These are phyloP conservation scores for Emericellopsis cladophorae DNA, from an alignment of 2,329 filamentous ascomycete genomes.

Conservation along the genomic window DNA sequence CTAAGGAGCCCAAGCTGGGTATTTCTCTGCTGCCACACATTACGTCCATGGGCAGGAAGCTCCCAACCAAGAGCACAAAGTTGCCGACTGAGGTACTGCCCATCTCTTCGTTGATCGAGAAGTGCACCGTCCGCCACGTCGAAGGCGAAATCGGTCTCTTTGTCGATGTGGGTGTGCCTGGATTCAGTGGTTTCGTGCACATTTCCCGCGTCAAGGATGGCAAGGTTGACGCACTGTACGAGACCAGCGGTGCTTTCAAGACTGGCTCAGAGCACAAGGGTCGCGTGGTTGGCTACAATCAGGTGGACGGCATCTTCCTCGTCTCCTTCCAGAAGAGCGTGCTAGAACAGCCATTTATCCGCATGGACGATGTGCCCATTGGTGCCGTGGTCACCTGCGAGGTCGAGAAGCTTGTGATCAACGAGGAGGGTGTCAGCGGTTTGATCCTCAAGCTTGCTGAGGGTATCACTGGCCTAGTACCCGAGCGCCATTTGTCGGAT, in stretches of 20 bases:
- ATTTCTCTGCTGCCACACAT: slow-evolving; percentile 84
- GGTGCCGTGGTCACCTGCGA: slow-evolving; percentile 72
- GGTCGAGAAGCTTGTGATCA: slow-evolving; percentile 74
- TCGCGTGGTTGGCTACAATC: slow-evolving; percentile 75
- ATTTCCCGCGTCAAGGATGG: slow-evolving; percentile 86
- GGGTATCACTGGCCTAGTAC: slow-evolving; percentile 77
- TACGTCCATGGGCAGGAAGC: slow-evolving; percentile 43
- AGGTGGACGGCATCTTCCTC: slow-evolving; percentile 74
- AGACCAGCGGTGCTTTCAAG: slow-evolving; percentile 66
- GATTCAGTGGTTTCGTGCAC: slow-evolving; percentile 78
- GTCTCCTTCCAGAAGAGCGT: slow-evolving; percentile 73
- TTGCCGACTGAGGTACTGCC: slow-evolving; percentile 48
- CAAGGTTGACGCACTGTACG: slow-evolving; percentile 73
- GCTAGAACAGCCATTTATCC: slow-evolving; percentile 77
- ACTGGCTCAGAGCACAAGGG: slow-evolving; percentile 67
- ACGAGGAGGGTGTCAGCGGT: slow-evolving; percentile 65
- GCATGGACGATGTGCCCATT: slow-evolving; percentile 79
- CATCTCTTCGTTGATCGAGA: slow-evolving; percentile 63
- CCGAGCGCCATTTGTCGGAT: slow-evolving; percentile 81
- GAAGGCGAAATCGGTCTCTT: slow-evolving; percentile 74
- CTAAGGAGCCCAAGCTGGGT: slow-evolving; percentile 71
- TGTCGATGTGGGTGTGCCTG: slow-evolving; percentile 49
- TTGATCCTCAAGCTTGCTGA: slow-evolving; percentile 76
- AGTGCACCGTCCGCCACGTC: slow-evolving; percentile 68
- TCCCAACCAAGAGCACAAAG: slow-evolving; percentile 22